Evolutionary conservation across 371 early-diverging fungal genomes (phyloP), one percentile per base, ranked within the genome.

Genomic region (Apophysomyces ossiformis): DNA sequence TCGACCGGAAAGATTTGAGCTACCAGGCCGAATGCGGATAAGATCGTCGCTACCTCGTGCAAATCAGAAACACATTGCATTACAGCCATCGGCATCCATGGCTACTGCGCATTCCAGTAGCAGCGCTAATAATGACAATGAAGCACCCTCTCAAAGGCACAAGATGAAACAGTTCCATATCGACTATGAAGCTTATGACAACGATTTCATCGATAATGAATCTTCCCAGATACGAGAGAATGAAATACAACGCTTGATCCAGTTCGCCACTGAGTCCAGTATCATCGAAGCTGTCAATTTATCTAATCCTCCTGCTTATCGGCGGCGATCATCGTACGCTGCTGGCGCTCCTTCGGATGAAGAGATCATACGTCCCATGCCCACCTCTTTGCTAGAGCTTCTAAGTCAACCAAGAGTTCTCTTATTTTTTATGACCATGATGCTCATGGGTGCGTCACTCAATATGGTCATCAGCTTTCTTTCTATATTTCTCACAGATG

Each of bases 261-360:
- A 81, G 43, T 83, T 83, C 68, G 84, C 84, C 1, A 83, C 84
- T 1, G 84, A 83, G 44, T 81, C 84, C 7, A 83, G 84, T 38
- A 83, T 83, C 15, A 83, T 83, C 50, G 84, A 83, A 46, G 84
- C 84, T 8, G 84, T 83, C 41, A 83, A 83, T 64, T 35, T 83
- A 7, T 71, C 79, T 15, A 78, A 81, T 58, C 84, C 84, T 8
- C 84, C 84, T 1, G 66, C 76, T 0, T 75, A 73, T 37, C 61
- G 84, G 57, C 69, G 76, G 0, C 66, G 71, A 11, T 56, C 63
- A 1, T 60, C 64, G n/a, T 64, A 57, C 43, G 61, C 21, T 37
- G 63, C 7, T 13, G 47, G 47, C n/a, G 57, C n/a, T 1, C 18
- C 21, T 7, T 16, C 54, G 8, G 41, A 9, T 16, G 74, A 66